Evolutionary conservation across 2,329 filamentous ascomycete genomes (phyloP).

Genomic region (Fusarium longipes): DNA sequence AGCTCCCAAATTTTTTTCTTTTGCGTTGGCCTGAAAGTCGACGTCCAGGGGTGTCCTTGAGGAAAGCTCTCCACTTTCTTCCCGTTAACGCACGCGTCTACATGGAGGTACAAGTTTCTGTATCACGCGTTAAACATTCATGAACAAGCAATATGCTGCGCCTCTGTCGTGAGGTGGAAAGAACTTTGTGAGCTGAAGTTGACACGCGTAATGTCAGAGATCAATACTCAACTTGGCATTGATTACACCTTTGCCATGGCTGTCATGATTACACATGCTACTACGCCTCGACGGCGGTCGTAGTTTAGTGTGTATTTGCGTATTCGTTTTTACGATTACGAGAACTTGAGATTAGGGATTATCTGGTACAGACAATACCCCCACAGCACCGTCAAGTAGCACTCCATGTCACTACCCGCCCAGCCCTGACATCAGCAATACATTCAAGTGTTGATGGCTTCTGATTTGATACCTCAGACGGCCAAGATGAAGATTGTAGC

Average conservation of each 20-base stretch:
- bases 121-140: not conserved
- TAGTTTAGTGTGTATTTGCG: slow-evolving; percentile 10
- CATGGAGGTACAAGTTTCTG: too few relatives aligned
- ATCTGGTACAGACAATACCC: not conserved
- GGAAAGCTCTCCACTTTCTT: slow-evolving; percentile 21
- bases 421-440: not conserved
- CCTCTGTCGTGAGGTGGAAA: not conserved
- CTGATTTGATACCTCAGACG: not conserved
- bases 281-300: not conserved
- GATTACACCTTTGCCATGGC: not conserved
- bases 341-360: slow-evolving; percentile 3
- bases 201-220: slow-evolving; percentile 8
- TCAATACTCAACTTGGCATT: slow-evolving; percentile 6
- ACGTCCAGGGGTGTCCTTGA: slow-evolving; percentile 28
- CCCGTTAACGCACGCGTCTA: slow-evolving; percentile 30
- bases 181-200: slow-evolving; percentile 15
- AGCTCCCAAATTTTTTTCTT: slow-evolving; percentile 18
- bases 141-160: slow-evolving; percentile 3
- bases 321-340: slow-evolving; percentile 41
- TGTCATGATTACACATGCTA: not conserved
- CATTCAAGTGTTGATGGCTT: not conserved
- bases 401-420: not conserved
- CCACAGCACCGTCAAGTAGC: not conserved
- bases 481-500: not conserved
- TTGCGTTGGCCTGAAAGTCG: slow-evolving; percentile 30